Base-by-base conservation (phyloP, 1,284 basidiomycete genomes). In the Moniliophthora roreri region DNA sequence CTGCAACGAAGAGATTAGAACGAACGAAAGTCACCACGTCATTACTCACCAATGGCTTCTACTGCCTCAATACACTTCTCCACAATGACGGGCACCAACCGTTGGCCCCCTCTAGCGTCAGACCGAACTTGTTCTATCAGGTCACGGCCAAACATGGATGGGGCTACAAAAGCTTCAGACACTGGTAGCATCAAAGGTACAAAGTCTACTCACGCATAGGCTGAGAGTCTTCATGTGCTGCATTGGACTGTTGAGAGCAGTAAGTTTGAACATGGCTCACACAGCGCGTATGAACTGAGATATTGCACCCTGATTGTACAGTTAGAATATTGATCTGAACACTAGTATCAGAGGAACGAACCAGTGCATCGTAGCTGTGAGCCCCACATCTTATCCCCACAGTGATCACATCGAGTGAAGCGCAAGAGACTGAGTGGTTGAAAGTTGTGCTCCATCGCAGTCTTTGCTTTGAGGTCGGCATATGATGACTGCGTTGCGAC, bases 381-480 rank as follows among this genome's bases (percentile, higher is more conserved):
- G 4, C 96, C 96, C 95, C 95, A 99, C 87, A 99, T 88, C 77
- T 98, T 99, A 66, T 98, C 97, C 37, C 89, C 88, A 67, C 96
- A 99, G 53, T 96, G 88, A 65, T 98, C 95, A 67, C 96, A 99
- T 42, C 93, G 80, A 15, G 92, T 88, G 53, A 97, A 91, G 32
- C 95, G 83, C 56, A 99, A 76, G 20, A 95, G 84, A 64, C 88
- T 96, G 63, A 93, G 78, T 57, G 91, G 93, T 67, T 95, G 91
- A 78, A 98, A 98, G 55, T 82, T 81, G 68, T 99, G 96, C 58
- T 90, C 87, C 39, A 72, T 58, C 49, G 68, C 74, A 50, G 70
- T 72, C 70, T 78, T 83, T 55, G 65, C 63, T 61, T 69, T 81
- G 60, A 59, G 63, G 46, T 76, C 76, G 55, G 11, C 60, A 13